These are phyloP conservation scores for Botrytis paeoniae DNA, from an alignment of 2,329 filamentous ascomycete species.

Conservation along the genomic window DNA sequence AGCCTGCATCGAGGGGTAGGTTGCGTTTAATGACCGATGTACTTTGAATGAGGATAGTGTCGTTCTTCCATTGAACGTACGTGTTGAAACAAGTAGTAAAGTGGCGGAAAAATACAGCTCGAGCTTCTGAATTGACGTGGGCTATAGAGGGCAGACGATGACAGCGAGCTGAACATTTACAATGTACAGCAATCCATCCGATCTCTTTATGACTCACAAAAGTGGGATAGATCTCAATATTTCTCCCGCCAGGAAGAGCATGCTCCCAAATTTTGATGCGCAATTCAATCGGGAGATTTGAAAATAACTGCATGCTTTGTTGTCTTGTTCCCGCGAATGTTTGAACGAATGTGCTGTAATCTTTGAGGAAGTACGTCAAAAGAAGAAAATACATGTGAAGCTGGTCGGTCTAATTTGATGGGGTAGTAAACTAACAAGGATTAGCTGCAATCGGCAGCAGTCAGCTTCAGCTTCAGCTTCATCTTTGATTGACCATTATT, in stretches of 20 bases:
- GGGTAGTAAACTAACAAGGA: background rate
- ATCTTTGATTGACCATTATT: background rate
- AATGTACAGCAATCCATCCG: background rate
- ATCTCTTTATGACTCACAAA: background rate
- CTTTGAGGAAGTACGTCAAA: background rate
- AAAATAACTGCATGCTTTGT: background rate
- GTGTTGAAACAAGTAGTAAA: constrained; percentile 8
- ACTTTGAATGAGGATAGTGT: constrained; percentile 4
- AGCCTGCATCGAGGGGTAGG: background rate
- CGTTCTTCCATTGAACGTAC: background rate
- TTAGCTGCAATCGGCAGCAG: background rate
- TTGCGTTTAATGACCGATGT: background rate
- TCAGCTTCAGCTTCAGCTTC: no score
- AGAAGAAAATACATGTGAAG: background rate
- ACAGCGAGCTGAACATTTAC: background rate
- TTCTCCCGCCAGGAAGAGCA: background rate
- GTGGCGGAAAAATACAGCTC: background rate
- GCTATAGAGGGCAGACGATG: background rate
- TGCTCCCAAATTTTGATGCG: background rate
- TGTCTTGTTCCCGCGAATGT: background rate
- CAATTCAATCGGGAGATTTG: background rate
- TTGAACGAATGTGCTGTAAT: background rate
- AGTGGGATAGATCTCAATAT: constrained; percentile 3
- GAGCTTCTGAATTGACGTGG: background rate
- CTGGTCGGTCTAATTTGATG: background rate